These are phyloP conservation scores for Schizophyllum amplum DNA, from an alignment of 1,284 basidiomycete species.

Conservation along the genomic window DNA sequence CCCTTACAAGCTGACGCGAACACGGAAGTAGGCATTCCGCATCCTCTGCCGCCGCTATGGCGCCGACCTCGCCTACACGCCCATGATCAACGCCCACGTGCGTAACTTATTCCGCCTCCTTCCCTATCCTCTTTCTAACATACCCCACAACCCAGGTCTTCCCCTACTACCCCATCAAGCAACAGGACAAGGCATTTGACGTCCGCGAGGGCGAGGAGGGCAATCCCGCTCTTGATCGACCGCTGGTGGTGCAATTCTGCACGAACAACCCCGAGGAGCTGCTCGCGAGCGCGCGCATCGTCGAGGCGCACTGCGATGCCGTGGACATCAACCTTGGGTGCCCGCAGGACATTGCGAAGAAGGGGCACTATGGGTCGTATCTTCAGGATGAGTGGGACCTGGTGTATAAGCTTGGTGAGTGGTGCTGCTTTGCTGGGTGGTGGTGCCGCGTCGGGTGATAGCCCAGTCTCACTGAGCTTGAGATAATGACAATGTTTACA, in stretches of 20 bases:
- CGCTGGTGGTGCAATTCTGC: conserved; percentile 91
- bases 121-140: neutral
- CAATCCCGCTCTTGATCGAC: conserved; percentile 56
- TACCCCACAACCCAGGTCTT: neutral
- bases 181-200: conserved; percentile 62
- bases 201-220: conserved; percentile 63
- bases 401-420: conserved; percentile 72
- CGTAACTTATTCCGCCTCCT: conserved; percentile 6
- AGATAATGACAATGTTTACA: too few relatives aligned
- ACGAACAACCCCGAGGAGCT: conserved; percentile 82
- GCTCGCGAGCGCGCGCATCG: conserved; percentile 64
- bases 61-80: conserved; percentile 82
- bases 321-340: conserved; percentile 96
- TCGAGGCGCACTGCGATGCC: conserved; percentile 79
- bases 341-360: conserved; percentile 90
- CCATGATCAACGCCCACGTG: conserved; percentile 95
- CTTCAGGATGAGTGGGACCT: conserved; percentile 94
- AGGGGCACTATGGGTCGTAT: conserved; percentile 86
- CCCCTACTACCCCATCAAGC: conserved; percentile 32
- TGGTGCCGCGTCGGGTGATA: neutral
- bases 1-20: conserved; percentile 7
- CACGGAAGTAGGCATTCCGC: conserved; percentile 70
- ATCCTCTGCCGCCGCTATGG: conserved; percentile 84
- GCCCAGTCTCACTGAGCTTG: neutral
- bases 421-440: too few relatives aligned